Base-by-base conservation (phyloP, 805 yeast genomes). In the Wickerhamomyces rabaulensis region DNA sequence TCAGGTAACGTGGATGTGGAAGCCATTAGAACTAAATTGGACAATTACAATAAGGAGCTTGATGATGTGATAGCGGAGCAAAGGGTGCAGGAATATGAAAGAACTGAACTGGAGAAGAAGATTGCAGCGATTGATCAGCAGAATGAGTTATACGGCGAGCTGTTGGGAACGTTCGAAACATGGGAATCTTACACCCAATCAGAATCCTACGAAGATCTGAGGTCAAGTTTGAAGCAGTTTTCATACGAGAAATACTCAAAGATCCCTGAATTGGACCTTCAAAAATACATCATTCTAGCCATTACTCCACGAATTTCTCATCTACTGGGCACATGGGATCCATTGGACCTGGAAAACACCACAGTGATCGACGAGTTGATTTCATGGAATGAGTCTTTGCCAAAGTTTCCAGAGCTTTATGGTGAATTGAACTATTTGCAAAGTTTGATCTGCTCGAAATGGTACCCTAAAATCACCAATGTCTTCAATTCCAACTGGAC, bases 401-500 rank as follows among this genome's bases (percentile, higher is more conserved):
- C 56, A 3, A 39, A 38, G 13, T 10, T 36, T 6, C 46, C 40
- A 2, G 42, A 45, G 3, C 15, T 41, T 1, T 43, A 45, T 33
- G 54, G 52, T 26, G 49, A 54, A 46, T 39, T 54, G 20, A 45
- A 59, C 49, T 43, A 51, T 49, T 71, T 66, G 45, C 74, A 71
- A 38, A 57, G 66, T 27, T 46, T 74, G 49, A 50, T 76, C 13
- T 53, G 62, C 16, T 49, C 54, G 5, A 42, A 57, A 4, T 73
- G 76, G 75, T 52, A 61, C 3, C 68, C 70, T 0, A 64, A 62
- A 19, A 54, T 71, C 6, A 45, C 56, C 2, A 31, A 52, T 0
- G 57, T 57, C 12, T 57, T 74, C 12, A 42, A 54, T 9, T 19
- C 22, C 16, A 52, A 60, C 7, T 76, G 80, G 80, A 51, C 66